These are phyloP conservation scores for Coleophoma cylindrospora DNA, from an alignment of 2,329 filamentous ascomycete species.

Conservation along the genomic window DNA sequence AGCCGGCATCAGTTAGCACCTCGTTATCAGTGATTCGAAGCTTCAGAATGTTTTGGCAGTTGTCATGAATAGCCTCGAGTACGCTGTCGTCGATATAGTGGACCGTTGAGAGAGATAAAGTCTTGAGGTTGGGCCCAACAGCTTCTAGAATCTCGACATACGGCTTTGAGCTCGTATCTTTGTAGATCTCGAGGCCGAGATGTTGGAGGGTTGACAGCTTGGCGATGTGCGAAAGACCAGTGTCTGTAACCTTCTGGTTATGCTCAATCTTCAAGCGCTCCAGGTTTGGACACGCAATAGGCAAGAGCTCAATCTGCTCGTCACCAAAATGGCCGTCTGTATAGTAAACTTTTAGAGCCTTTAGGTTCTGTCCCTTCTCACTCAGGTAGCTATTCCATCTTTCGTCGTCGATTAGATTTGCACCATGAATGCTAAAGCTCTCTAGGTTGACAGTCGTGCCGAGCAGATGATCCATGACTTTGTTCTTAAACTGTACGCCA, in stretches of 20 bases:
- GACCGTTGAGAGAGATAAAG: conserved; percentile 72
- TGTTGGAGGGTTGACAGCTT: conserved; percentile 62
- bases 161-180: conserved; percentile 46
- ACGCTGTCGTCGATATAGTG: conserved; percentile 62
- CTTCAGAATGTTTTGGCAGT: conserved; percentile 66
- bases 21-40: conserved; percentile 78
- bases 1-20: conserved; percentile 69
- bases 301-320: conserved; percentile 58
- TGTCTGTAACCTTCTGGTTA: conserved; percentile 68
- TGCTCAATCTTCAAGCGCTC: conserved; percentile 74
- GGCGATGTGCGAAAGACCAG: conserved; percentile 61
- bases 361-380: conserved; percentile 59
- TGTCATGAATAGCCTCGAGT: conserved; percentile 63
- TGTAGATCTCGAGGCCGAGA: conserved; percentile 65
- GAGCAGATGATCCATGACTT: conserved; percentile 74
- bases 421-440: conserved; percentile 72
- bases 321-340: conserved; percentile 80
- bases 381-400: conserved; percentile 70
- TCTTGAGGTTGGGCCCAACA: conserved; percentile 64
- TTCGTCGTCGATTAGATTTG: conserved; percentile 74
- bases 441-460: conserved; percentile 66
- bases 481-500: conserved; percentile 88
- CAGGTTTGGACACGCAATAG: conserved; percentile 61
- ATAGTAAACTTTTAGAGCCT: conserved; percentile 72
- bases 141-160: conserved; percentile 56